Percentiles rank a stretch among this genome's conserved stretches.
These are phyloP conservation scores for Plasmodium cynomolgi DNA, from an alignment of 169 alveolate genomes.

Conservation along the genomic window DNA sequence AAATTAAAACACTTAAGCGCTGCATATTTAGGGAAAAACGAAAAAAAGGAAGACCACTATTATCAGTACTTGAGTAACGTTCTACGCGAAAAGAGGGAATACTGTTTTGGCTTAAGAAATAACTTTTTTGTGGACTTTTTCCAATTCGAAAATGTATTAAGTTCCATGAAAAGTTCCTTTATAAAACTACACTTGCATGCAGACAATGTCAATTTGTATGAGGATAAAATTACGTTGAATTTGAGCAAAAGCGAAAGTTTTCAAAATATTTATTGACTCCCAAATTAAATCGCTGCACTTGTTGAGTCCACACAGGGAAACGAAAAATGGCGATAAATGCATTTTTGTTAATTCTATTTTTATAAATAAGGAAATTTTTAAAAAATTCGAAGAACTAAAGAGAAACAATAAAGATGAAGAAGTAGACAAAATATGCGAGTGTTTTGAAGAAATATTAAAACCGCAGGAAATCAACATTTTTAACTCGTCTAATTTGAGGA, in stretches of 20 bases:
- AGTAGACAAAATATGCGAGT: constrained; percentile 24
- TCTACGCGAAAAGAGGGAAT: constrained; percentile 53
- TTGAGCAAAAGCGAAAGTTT: constrained; percentile 17
- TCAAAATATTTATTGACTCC: constrained; percentile 26
- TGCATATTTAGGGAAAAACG: constrained; percentile 12
- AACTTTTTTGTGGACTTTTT: constrained; percentile 50
- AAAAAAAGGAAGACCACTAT: constrained; percentile 24
- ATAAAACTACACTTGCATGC: constrained; percentile 31
- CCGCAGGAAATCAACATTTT: constrained; percentile 25
- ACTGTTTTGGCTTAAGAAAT: constrained; percentile 45
- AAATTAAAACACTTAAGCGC: constrained; percentile 43
- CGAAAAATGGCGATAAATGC: constrained; percentile 25
- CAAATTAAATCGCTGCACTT: constrained; percentile 52
- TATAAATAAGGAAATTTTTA: constrained; percentile 42
- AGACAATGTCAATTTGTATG: constrained; percentile 49
- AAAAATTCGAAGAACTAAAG: constrained; percentile 25
- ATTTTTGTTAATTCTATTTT: constrained; percentile 31
- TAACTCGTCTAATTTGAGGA: constrained; percentile 30
- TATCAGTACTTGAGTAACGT: constrained; percentile 31
- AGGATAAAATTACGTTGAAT: constrained; percentile 21
- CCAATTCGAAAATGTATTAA: constrained; percentile 13
- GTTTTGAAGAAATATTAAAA: constrained; percentile 57
- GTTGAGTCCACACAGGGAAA: constrained; percentile 28
- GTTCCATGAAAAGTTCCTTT: constrained; percentile 66
- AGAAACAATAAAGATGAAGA: constrained; percentile 5